Evolutionary conservation across 106 monocot genomes (phyloP), one percentile per base, ranked within the genome.

Genomic region (Dendrobium catenatum): DNA sequence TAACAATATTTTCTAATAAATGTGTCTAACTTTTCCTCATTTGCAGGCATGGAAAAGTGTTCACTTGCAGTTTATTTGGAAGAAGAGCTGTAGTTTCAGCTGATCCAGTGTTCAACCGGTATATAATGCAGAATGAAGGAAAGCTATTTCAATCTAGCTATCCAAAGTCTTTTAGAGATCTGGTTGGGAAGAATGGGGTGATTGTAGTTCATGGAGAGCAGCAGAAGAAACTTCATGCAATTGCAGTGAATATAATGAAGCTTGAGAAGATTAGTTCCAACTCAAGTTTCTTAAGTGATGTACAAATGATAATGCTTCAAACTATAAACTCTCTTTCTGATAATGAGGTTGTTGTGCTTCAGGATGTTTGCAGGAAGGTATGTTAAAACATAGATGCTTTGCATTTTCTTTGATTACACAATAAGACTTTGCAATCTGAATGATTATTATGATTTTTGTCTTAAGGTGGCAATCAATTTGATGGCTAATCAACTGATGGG

Each of bases 401-500:
- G 46, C 22, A 73, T 44, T 15, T 70, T 9, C 24, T 51, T 51
- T 51, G 13, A 51, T 51, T 13, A 37, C 0, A 41, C 10, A 8
- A 67, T 9, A 68, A 40, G 3, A 44, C 43, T 42, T 24, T 8
- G 64, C 19, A 73, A 17, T 24, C 9, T 66, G 22, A 68, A 64
- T 72, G 5, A 10, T 51, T 51, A 13, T 81, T 61, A 2, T 29
- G 17, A 9, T 51, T 51, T 85, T 59, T 78, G 8, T 78, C 49
- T 79, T 47, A 16, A 87, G 87, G 82, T 87, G 31, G 87, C 87
- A 4, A 87, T 87, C 6, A 84, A 79, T 81, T 43, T 84, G 78
- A 87, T 87, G 87, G 84, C 84, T 70, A 87, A 87, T 79, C 87
- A 87, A 55, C 26, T 87, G 17, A 66, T 87, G 4, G 87, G 87